These are phyloP conservation scores for Gynostemma pentaphyllum DNA, from an alignment of 306 rosid genomes.

Conservation along the genomic window DNA sequence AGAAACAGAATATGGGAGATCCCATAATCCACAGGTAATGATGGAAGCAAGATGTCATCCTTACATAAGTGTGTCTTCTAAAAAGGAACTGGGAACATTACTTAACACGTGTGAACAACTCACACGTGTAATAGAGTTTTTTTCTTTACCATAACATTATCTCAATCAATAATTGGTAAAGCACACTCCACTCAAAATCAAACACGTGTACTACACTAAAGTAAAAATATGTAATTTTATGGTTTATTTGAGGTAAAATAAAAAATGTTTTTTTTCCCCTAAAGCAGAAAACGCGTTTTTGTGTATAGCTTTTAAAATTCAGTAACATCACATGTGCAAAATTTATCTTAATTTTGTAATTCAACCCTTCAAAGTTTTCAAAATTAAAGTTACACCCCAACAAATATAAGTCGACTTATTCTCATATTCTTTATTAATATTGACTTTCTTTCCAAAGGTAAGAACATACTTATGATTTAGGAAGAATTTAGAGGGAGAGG, in stretches of 20 bases:
- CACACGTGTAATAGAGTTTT: background rate
- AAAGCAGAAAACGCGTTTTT: background rate
- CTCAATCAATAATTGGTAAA: constrained; percentile 1
- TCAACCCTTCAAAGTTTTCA: background rate
- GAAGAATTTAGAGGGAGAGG: too few species aligned
- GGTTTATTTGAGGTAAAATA: background rate
- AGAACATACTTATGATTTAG: too few species aligned
- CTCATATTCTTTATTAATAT: background rate
- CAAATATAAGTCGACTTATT: background rate
- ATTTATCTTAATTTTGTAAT: background rate
- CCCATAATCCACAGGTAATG: background rate
- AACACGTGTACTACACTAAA: background rate
- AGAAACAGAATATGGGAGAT: too few species aligned
- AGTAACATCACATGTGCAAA: constrained; percentile 6
- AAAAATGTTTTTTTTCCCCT: background rate
- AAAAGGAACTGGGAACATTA: background rate
- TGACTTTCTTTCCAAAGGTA: too few species aligned
- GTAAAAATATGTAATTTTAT: background rate
- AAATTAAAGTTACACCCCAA: background rate
- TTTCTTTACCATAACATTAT: background rate
- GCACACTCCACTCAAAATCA: background rate
- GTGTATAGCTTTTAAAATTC: background rate
- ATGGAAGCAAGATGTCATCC: background rate
- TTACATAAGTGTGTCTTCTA: background rate
- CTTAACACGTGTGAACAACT: background rate